Evolutionary conservation across 176 grass and related monocot genomes (phyloP).

Genomic region (Eragrostis curvula): DNA sequence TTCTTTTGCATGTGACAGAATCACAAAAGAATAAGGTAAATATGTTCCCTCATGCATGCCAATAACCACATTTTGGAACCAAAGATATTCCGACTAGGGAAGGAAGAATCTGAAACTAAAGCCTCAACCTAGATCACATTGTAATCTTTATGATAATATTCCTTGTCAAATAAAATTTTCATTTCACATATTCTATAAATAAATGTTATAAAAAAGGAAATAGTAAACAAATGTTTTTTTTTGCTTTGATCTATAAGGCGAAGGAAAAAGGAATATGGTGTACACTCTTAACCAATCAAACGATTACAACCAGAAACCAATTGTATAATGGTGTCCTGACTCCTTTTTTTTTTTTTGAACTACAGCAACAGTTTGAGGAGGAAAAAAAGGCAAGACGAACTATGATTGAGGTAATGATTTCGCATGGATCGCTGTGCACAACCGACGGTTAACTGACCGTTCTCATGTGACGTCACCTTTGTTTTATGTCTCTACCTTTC

Average conservation of each 20-base stretch:
- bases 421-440: conserved; percentile 45
- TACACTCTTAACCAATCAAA: conserved; percentile 37
- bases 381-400: neutral
- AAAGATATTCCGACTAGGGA: conserved; percentile 35
- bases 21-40: conserved; percentile 41
- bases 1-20: conserved; percentile 54
- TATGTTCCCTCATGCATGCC: conserved; percentile 38
- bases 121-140: neutral
- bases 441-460: conserved; percentile 45
- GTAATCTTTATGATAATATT: no score
- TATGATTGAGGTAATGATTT: conserved; percentile 52
- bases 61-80: conserved; percentile 34
- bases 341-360: conserved; percentile 12
- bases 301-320: conserved; percentile 37
- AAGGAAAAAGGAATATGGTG: neutral
- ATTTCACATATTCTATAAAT: neutral
- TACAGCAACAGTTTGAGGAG: conserved; percentile 13
- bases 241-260: neutral
- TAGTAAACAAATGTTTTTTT: conserved; percentile 17
- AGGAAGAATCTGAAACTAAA: conserved; percentile 48
- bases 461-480: conserved; percentile 58
- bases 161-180: no score
- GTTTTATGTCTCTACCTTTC: conserved; percentile 33
- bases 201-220: neutral
- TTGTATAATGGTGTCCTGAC: conserved; percentile 14